Base-by-base conservation (phyloP, 176 grass and related monocot genomes). In the Saccharum spontaneum region DNA sequence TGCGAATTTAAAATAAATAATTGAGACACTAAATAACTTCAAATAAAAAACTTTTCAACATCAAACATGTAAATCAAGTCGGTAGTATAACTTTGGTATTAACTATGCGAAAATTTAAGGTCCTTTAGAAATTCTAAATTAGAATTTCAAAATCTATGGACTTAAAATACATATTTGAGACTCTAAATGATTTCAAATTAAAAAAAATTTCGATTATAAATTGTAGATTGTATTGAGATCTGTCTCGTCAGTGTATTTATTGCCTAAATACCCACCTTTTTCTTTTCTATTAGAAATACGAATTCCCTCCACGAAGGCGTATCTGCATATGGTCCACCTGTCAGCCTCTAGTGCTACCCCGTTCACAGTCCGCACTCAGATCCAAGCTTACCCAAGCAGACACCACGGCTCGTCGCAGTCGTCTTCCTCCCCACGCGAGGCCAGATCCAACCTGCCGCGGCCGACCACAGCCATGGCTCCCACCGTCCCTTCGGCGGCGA, bases 381-480 rank as follows among this genome's bases (percentile, higher is more conserved):
- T 91, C 90, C 85, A 82, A 85, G 81, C 57, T 23, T 78, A 90
- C 88, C 79, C 69, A 60, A 43, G 28, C 41, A 71, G 67, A 40
- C 43, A 75, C 74, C 84, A 75, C 80, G 61, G 57, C 75, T 65
- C 65, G 79, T 82, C 15, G 62, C 62, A 49, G 70, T 76, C 66
- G 70, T 84, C 84, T 59, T 87, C 79, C 60, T 87, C 84, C 75
- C 49, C 46, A 87, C 69, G 75, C 75, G 61, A 72, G 17, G 68
- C 15, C 76, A 84, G 89, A 91, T 91, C 85, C 89, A 87, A 57
- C 46, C 57, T 55, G 81, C 71, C 24, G 64, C 62, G 76, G 86
- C 46, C 60, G 85, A 75, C 77, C 79, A 78, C 87, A 75, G 75
- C 54, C 81, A 99, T 99, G 97, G 91, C 90, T 70, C 96, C 93